These are phyloP conservation scores for Cytidiella melzeri DNA, from an alignment of 768 basidiomycete genomes.

Conservation along the genomic window DNA sequence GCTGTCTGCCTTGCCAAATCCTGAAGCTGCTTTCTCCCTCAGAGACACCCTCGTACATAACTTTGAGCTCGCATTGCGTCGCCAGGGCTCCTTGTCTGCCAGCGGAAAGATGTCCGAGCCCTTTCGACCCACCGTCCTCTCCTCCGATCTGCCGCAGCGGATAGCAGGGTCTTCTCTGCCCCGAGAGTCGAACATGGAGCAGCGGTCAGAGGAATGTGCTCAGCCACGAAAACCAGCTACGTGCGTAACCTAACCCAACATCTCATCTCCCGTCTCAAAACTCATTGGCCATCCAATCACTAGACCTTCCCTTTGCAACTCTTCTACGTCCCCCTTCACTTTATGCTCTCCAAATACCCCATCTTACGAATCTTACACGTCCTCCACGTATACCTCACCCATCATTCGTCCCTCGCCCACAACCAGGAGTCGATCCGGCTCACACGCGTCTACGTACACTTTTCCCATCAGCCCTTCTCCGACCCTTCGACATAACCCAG, in stretches of 20 bases:
- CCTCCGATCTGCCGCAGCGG: too few species aligned
- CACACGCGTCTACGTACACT: slow-evolving; percentile 1
- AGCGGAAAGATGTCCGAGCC: slow-evolving; percentile 3
- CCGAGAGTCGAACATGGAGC: neutral
- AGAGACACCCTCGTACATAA: slow-evolving; percentile 1
- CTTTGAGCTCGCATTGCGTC: slow-evolving; percentile 4
- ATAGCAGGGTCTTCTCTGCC: neutral
- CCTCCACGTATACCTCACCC: slow-evolving; percentile 7
- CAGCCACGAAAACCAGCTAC: slow-evolving; percentile 4
- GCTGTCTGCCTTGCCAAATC: too few species aligned
- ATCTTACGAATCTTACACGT: too few species aligned
- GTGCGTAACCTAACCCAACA: neutral
- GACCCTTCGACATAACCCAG: neutral
- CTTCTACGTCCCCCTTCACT: too few species aligned
- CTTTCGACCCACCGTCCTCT: neutral
- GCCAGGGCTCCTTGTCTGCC: slow-evolving; percentile 6
- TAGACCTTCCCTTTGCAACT: too few species aligned
- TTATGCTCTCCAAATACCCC: too few species aligned
- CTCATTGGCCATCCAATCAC: too few species aligned
- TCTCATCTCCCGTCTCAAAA: neutral
- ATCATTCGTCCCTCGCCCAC: slow-evolving; percentile 3
- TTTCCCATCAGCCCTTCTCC: neutral
- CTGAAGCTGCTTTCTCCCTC: slow-evolving; percentile 29
- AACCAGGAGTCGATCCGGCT: neutral
- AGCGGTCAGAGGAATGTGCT: too few species aligned